Conservation (phyloP, 805 yeast species). For the Metschnikowia proteae region DNA sequence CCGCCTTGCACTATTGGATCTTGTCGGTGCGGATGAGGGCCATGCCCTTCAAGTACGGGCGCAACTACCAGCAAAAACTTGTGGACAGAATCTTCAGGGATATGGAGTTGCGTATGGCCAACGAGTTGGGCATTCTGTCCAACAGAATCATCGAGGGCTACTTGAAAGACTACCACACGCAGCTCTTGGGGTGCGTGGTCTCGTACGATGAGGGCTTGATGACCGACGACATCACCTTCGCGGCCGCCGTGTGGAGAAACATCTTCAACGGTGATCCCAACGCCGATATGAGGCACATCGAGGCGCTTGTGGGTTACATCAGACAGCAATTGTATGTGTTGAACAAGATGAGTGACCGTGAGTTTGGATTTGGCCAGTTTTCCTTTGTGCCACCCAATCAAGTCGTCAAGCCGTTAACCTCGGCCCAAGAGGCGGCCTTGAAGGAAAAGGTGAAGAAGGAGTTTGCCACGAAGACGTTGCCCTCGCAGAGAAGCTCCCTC, state of each 20-base stretch:
- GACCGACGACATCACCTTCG: conserved; percentile 73
- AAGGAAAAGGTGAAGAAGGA: conserved; percentile 47
- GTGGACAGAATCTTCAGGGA: conserved; percentile 88
- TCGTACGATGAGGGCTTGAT: conserved; percentile 91
- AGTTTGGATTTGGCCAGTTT: conserved; percentile 88
- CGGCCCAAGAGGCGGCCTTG: conserved; percentile 57
- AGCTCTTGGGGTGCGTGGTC: conserved; percentile 81
- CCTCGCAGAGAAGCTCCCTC: conserved; percentile 52
- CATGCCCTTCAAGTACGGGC: conserved; percentile 85
- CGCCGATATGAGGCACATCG: conserved; percentile 77
- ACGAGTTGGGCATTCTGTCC: conserved; percentile 80
- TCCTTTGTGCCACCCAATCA: conserved; percentile 79
- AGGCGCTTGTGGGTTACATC: conserved; percentile 84
- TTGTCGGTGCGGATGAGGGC: conserved; percentile 93
- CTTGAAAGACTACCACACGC: conserved; percentile 85
- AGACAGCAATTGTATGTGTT: conserved; percentile 87
- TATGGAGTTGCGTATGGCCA: conserved; percentile 78
- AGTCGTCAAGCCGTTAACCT: conserved; percentile 67
- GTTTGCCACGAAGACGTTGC: conserved; percentile 51
- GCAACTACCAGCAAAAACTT: conserved; percentile 85
- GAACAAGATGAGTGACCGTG: conserved; percentile 82
- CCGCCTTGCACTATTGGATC: conserved; percentile 90
- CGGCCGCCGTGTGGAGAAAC: conserved; percentile 85
- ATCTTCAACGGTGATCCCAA: conserved; percentile 81
- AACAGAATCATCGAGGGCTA: conserved; percentile 81